phyloP scores from a whole-genome alignment of 345 rosid genomes.

The Acer negundo region DNA sequence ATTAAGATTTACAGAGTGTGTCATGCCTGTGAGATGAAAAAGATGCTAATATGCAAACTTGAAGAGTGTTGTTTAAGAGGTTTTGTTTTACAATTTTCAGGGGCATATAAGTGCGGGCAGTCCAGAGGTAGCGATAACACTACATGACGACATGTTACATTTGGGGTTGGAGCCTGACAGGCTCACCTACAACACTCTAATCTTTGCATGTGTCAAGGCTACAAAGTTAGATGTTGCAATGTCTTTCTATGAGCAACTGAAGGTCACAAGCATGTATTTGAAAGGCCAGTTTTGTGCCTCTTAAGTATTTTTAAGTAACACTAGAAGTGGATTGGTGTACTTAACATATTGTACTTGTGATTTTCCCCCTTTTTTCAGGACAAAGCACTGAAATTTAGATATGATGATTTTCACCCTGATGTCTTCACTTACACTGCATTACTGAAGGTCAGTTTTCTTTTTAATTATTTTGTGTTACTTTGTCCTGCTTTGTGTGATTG shows the following conservation, averaged over 20 bases:
- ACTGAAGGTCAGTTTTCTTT: constrained; percentile 47
- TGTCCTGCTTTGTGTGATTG: background rate
- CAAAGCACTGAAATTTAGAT: constrained; percentile 36
- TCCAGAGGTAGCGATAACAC: constrained; percentile 51
- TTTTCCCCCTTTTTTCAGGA: constrained; percentile 38
- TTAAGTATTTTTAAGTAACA: constrained; percentile 35
- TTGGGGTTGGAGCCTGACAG: constrained; percentile 68
- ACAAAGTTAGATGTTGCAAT: constrained; percentile 59
- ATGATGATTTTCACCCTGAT: constrained; percentile 50
- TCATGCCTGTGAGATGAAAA: background rate
- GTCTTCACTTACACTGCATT: constrained; percentile 64
- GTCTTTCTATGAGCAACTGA: constrained; percentile 69
- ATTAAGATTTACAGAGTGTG: background rate
- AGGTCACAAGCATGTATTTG: constrained; percentile 61
- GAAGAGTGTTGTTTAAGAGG: constrained; percentile 1
- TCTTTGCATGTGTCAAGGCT: constrained; percentile 54
- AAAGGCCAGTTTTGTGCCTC: constrained; percentile 58
- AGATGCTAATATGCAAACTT: background rate
- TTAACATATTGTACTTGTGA: constrained; percentile 15
- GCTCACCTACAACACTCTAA: constrained; percentile 63
- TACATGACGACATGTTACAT: constrained; percentile 50
- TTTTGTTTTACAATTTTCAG: constrained; percentile 31
- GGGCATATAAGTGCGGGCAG: constrained; percentile 58
- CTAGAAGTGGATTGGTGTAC: constrained; percentile 23
- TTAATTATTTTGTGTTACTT: background rate